Evolutionary conservation across 75 land plant genomes (phyloP).

Genomic region (Cryptomeria japonica): DNA sequence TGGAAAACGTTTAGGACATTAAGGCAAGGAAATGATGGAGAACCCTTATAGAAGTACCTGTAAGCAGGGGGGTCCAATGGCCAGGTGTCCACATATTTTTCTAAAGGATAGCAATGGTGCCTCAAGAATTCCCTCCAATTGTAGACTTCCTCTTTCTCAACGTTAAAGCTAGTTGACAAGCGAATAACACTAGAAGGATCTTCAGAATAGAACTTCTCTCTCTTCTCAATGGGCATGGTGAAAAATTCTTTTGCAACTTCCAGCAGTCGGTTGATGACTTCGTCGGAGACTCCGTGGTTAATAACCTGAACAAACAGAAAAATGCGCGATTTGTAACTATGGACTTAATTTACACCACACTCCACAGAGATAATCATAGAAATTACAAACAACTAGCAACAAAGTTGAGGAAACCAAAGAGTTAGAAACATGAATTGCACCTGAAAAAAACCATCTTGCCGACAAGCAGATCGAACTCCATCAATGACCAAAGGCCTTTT

Average conservation of each 20-base stretch:
- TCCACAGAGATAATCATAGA: no score
- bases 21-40: not conserved
- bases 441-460: no score
- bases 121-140: slow-evolving; percentile 46
- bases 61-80: slow-evolving; percentile 38
- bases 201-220: slow-evolving; percentile 43
- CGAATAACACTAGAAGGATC: slow-evolving; percentile 23
- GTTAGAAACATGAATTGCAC: no score
- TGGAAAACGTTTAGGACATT: not conserved
- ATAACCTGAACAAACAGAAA: not conserved
- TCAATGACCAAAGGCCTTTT: no score
- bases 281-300: slow-evolving; percentile 48
- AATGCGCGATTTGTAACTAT: no score
- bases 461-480: no score
- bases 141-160: slow-evolving; percentile 28
- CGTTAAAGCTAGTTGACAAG: slow-evolving; percentile 45
- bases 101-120: slow-evolving; percentile 50
- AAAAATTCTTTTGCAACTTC: slow-evolving; percentile 34
- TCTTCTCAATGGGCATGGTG: slow-evolving; percentile 36
- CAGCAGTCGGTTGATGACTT: slow-evolving; percentile 28
- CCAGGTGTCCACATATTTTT: slow-evolving; percentile 38
- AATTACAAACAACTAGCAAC: no score
- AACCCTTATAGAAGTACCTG: slow-evolving; percentile 15
- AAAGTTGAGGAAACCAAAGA: no score
- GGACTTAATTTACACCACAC: no score